phyloP scores from a whole-genome alignment of 2,329 filamentous ascomycete species.

The Didymosphaeria variabile region DNA sequence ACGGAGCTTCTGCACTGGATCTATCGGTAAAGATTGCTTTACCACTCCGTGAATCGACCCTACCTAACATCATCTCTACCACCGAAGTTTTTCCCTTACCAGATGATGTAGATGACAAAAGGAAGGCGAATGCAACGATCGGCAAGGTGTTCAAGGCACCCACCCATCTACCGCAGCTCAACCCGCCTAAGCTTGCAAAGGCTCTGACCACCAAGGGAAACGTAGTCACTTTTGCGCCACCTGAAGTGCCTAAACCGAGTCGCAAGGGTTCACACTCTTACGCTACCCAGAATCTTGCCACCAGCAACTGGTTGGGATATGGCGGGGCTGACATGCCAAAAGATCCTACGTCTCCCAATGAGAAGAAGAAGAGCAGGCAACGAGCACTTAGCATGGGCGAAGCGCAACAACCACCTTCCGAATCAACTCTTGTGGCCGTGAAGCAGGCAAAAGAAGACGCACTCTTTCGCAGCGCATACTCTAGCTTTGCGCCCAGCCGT shows the following conservation, averaged over 20 bases:
- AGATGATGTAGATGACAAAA: conserved; percentile 49
- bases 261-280: conserved; percentile 63
- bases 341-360: conserved; percentile 66
- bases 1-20: conserved; percentile 48
- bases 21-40: conserved; percentile 55
- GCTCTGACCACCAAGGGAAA: conserved; percentile 69
- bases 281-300: conserved; percentile 70
- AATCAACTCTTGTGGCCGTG: conserved; percentile 49
- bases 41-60: conserved; percentile 68
- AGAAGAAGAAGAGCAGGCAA: conserved; percentile 74
- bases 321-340: conserved; percentile 55
- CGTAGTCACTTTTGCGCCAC: conserved; percentile 59
- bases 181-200: conserved; percentile 76
- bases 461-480: conserved; percentile 79
- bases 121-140: conserved; percentile 70
- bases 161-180: conserved; percentile 69
- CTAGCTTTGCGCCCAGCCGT: conserved; percentile 78
- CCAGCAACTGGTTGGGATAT: conserved; percentile 72
- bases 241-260: conserved; percentile 61
- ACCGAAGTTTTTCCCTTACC: conserved; percentile 70
- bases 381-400: conserved; percentile 73
- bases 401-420: conserved; percentile 62
- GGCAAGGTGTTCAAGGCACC: conserved; percentile 79
- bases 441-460: conserved; percentile 75
- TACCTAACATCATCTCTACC: conserved; percentile 78